Conservation (phyloP, 2,329 filamentous ascomycete genomes). For the Helicocarpus griseus region DNA sequence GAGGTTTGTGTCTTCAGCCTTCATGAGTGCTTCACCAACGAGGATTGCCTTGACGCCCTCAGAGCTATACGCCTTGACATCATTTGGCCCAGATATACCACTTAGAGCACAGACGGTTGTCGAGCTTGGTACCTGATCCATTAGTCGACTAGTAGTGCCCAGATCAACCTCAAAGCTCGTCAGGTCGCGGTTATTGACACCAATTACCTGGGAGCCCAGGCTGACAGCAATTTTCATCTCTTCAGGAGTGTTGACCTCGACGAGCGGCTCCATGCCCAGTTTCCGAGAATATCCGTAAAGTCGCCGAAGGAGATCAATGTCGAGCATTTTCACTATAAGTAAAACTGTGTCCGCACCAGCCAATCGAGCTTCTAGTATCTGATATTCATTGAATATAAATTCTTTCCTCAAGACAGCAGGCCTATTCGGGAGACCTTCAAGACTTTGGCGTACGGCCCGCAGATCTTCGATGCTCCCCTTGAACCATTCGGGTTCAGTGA, state of each 20-base stretch:
- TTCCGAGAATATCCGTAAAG: constrained; percentile 83
- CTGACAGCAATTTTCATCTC: constrained; percentile 85
- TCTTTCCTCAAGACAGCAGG: constrained; percentile 91
- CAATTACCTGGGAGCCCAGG: constrained; percentile 82
- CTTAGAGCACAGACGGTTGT: constrained; percentile 90
- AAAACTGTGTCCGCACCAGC: constrained; percentile 91
- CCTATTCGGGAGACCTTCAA: constrained; percentile 85
- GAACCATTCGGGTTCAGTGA: constrained; percentile 98
- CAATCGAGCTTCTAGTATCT: constrained; percentile 87
- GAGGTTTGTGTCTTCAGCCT: constrained; percentile 65
- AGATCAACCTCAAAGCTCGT: constrained; percentile 96
- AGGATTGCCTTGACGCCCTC: constrained; percentile 89
- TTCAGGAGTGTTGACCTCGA: constrained; percentile 89
- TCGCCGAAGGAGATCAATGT: constrained; percentile 58
- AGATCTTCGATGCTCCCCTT: constrained; percentile 95
- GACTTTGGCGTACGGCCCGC: constrained; percentile 71
- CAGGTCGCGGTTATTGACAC: constrained; percentile 94
- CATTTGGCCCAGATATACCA: constrained; percentile 79
- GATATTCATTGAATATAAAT: constrained; percentile 96
- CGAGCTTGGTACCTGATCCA: constrained; percentile 73
- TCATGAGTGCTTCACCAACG: constrained; percentile 93
- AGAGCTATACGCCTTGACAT: constrained; percentile 77
- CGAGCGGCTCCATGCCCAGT: constrained; percentile 92
- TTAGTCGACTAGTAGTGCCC: constrained; percentile 77
- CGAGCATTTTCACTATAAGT: constrained; percentile 97